Percentiles rank a stretch among this genome's conserved stretches.
These are phyloP conservation scores for Aspergillus quadrilineatus DNA, from an alignment of 2,329 filamentous ascomycete genomes.

Conservation along the genomic window DNA sequence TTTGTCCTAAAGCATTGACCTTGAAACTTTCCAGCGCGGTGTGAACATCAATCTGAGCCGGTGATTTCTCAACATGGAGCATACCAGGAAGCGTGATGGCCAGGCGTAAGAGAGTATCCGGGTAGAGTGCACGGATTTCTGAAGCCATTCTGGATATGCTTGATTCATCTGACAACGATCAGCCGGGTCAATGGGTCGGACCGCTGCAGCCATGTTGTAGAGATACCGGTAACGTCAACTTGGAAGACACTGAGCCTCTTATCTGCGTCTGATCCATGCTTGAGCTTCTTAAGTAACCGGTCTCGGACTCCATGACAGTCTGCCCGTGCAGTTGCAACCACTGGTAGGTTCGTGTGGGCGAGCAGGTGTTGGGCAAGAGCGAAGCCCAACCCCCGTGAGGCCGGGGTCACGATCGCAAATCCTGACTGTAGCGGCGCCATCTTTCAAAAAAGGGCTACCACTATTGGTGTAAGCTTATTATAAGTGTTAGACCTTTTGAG, in stretches of 20 bases:
- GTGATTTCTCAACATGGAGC: slow-evolving; percentile 70
- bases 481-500: too few species aligned
- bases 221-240: slow-evolving; percentile 58
- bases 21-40: slow-evolving; percentile 67
- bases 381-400: slow-evolving; percentile 64
- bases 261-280: slow-evolving; percentile 40
- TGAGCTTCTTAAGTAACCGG: slow-evolving; percentile 50
- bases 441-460: not conserved
- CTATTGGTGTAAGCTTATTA: too few species aligned
- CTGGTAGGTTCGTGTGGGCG: slow-evolving; percentile 54
- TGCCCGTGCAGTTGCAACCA: slow-evolving; percentile 61
- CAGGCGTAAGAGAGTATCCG: slow-evolving; percentile 62
- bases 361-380: slow-evolving; percentile 60
- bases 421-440: slow-evolving; percentile 16
- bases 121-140: slow-evolving; percentile 55
- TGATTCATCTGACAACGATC: slow-evolving; percentile 54
- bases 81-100: slow-evolving; percentile 70
- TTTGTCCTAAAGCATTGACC: slow-evolving; percentile 71
- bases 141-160: slow-evolving; percentile 60
- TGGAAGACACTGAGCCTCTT: slow-evolving; percentile 53
- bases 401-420: slow-evolving; percentile 51
- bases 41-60: slow-evolving; percentile 61
- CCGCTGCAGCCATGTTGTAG: not conserved
- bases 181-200: not conserved
- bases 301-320: slow-evolving; percentile 52